A percentile compares a stretch with the other conserved stretches of the same genome.
Conservation (phyloP, 345 rosid species). For the Adansonia digitata region DNA sequence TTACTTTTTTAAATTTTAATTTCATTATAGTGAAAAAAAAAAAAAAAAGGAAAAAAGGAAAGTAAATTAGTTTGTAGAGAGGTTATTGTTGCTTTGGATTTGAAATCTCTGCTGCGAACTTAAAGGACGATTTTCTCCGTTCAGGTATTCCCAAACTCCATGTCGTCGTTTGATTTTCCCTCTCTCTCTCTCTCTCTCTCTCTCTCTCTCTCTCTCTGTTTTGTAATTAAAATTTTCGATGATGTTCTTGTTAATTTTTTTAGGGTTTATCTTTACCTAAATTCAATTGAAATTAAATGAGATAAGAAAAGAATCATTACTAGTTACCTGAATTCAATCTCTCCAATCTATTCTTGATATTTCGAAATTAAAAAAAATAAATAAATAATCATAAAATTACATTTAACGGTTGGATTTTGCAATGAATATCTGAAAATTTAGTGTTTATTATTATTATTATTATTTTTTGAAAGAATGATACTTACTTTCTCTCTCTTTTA, state of each 20-base stretch:
- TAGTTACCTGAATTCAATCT: not conserved
- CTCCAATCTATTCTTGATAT: not conserved
- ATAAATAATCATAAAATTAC: not conserved
- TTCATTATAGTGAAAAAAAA: not conserved
- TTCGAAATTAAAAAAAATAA: not conserved
- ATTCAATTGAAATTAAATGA: not conserved
- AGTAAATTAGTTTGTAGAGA: not conserved
- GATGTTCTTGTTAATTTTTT: not conserved
- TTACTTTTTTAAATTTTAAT: not conserved
- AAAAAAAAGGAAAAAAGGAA: not conserved
- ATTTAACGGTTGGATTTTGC: not conserved
- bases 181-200: not conserved
- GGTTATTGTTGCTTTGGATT: not conserved
- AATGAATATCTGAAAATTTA: not conserved
- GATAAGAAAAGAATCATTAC: not conserved
- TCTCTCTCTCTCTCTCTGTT: too few relatives aligned
- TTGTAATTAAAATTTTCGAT: not conserved
- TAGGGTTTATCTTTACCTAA: slow-evolving; percentile 5
- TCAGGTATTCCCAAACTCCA: not conserved
- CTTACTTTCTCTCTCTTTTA: not conserved
- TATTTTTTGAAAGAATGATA: not conserved
- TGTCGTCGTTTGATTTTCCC: not conserved
- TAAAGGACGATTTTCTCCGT: not conserved
- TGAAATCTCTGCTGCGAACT: not conserved
- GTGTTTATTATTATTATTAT: not conserved